Base-by-base conservation (phyloP, 345 rosid species). In the Adansonia digitata region DNA sequence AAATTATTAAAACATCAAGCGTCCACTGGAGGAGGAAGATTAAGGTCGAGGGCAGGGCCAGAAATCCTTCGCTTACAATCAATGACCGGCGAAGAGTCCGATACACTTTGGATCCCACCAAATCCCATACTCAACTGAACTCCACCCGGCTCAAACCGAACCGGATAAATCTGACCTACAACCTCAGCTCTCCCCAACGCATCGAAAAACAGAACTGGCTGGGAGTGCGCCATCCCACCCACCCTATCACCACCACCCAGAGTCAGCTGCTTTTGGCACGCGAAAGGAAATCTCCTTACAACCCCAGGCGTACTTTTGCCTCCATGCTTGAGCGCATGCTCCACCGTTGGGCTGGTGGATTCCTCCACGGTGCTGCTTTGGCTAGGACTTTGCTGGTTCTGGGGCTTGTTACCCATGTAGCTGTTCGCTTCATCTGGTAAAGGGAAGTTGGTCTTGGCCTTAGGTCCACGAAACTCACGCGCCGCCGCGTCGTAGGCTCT, bases 371-470 rank as follows among this genome's bases (percentile, higher is more conserved):
- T 73, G 77, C 81, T 82, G 51, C 84, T 80, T 77, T 81, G 80
- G 74, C 82, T 82, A 6, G 82, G 69, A 18, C 87, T 81, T 60
- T 76, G 85, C 60, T 76, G 49, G 60, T n/a, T 49, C 49, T 48
- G 35, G 43, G 14, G 45, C 48, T 77, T 69, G 24, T 39, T 40
- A 12, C 17, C 11, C 67, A 34, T 1, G 70, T 10, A 13, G 52
- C 67, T 17, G 20, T 42, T n/a, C 20, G 17, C 57, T 20, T 85
- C 85, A 14, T 43, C 71, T 6, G 80, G 80, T 0, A 67, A 51
- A n/a, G 93, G 85, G 66, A 92, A 92, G 76, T 92, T 92, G 9
- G 89, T 88, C 71, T 87, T 91, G 0, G 97, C 89, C 81, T 88
- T 91, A 5, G 83, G 43, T 4, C 92, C 97, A 2, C 92, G 91